phyloP scores from a whole-genome alignment of 371 early-diverging fungal species.

The Mucor saturninus region DNA sequence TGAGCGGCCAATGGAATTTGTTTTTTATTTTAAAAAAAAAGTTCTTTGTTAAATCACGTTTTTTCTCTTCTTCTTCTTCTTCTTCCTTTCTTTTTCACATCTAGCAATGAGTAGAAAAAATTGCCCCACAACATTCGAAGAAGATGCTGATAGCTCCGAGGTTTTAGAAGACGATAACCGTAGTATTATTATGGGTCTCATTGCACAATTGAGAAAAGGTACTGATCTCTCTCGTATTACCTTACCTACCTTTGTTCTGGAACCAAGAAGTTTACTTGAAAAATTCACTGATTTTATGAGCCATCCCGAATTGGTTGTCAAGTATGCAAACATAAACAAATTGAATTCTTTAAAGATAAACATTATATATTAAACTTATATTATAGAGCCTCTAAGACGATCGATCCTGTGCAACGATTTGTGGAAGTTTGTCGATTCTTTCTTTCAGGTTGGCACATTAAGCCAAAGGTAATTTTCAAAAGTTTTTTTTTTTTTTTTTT shows the following conservation, averaged over 20 bases:
- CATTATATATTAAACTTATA: neutral
- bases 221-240: slow-evolving; percentile 85
- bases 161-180: slow-evolving; percentile 84
- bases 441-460: slow-evolving; percentile 96
- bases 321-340: slow-evolving; percentile 47
- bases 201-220: slow-evolving; percentile 84
- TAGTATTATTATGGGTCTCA: slow-evolving; percentile 83
- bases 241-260: slow-evolving; percentile 93
- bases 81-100: slow-evolving; percentile 5
- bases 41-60: slow-evolving; percentile 18
- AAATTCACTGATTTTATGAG: slow-evolving; percentile 93
- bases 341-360: no score
- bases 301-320: slow-evolving; percentile 84
- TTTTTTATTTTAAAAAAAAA: slow-evolving; percentile 4
- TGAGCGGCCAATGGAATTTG: slow-evolving; percentile 16
- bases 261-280: slow-evolving; percentile 91
- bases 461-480: slow-evolving; percentile 74
- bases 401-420: slow-evolving; percentile 87
- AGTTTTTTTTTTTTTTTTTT: slow-evolving; percentile 7
- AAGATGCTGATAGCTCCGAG: slow-evolving; percentile 58
- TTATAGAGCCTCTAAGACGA: slow-evolving; percentile 62
- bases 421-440: slow-evolving; percentile 88
- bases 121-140: slow-evolving; percentile 5
- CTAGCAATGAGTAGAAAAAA: slow-evolving; percentile 14
- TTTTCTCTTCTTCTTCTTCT: slow-evolving; percentile 11